Conservation (phyloP, 495 filamentous ascomycete genomes). For the Penicillium psychrofluorescens region DNA sequence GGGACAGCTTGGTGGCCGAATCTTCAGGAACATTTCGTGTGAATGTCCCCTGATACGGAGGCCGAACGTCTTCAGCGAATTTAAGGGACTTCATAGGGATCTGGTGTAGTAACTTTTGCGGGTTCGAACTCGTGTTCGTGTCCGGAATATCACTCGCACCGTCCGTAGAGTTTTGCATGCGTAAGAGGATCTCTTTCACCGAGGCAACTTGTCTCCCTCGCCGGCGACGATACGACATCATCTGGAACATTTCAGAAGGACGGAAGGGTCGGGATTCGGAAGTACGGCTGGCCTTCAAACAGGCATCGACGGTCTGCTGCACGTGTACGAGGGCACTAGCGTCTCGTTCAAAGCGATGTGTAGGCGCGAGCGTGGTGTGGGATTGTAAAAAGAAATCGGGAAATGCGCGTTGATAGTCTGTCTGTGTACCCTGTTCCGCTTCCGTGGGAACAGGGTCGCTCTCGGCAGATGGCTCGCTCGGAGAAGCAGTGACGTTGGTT, state of each 20-base stretch:
- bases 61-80: conserved; percentile 82
- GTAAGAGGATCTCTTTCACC: conserved; percentile 61
- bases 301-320: conserved; percentile 42
- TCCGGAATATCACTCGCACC: conserved; percentile 14
- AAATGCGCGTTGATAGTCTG: conserved; percentile 66
- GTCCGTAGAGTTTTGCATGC: conserved; percentile 24
- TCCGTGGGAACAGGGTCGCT: conserved; percentile 8
- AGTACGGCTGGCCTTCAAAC: conserved; percentile 20
- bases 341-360: conserved; percentile 48
- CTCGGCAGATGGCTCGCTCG: conserved; percentile 9
- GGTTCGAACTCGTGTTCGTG: conserved; percentile 18
- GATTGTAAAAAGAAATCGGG: conserved; percentile 70
- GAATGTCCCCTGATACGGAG: conserved; percentile 83
- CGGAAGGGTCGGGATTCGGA: conserved; percentile 35
- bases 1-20: conserved; percentile 51
- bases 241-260: conserved; percentile 49
- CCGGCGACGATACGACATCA: conserved; percentile 44
- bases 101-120: conserved; percentile 47
- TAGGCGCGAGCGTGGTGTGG: conserved; percentile 54
- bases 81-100: conserved; percentile 71
- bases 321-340: conserved; percentile 41
- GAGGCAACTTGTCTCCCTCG: conserved; percentile 46
- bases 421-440: conserved; percentile 18
- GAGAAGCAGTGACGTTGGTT: conserved; percentile 13
- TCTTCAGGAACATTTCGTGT: conserved; percentile 46